These are phyloP conservation scores for Xylaria sp. DNA, from an alignment of 2,329 filamentous ascomycete species.

Conservation along the genomic window DNA sequence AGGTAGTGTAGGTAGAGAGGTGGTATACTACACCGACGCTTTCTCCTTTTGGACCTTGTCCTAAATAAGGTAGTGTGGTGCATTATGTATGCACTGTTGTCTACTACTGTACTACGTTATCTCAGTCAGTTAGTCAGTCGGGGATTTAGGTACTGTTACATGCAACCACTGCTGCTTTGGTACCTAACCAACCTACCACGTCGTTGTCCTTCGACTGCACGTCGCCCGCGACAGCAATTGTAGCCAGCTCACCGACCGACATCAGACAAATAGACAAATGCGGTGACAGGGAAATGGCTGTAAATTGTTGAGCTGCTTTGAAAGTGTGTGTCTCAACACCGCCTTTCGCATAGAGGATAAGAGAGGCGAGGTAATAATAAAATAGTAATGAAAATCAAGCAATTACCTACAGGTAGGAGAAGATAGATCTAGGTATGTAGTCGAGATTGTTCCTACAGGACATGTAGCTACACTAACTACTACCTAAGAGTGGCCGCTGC, in stretches of 20 bases:
- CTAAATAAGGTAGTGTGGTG: slow-evolving; percentile 24
- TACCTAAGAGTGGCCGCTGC: neutral
- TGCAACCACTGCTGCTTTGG: slow-evolving; percentile 36
- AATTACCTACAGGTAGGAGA: neutral
- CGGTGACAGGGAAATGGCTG: slow-evolving; percentile 21
- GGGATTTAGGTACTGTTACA: slow-evolving; percentile 34
- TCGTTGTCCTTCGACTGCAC: slow-evolving; percentile 35
- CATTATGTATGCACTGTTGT: slow-evolving; percentile 24
- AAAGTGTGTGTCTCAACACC: neutral
- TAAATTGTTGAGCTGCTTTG: neutral
- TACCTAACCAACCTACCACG: slow-evolving; percentile 39
- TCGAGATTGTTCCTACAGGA: slow-evolving; percentile 9
- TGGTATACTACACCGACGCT: slow-evolving; percentile 24
- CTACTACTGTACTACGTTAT: slow-evolving; percentile 20
- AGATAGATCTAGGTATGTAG: neutral
- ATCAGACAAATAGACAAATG: slow-evolving; percentile 20
- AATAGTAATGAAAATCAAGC: too few species aligned
- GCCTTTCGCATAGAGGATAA: neutral
- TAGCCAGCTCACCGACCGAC: slow-evolving; percentile 38
- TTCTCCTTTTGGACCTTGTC: slow-evolving; percentile 33
- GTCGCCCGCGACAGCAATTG: slow-evolving; percentile 29
- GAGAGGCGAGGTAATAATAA: too few species aligned
- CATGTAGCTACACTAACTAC: neutral
- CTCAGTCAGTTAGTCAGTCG: slow-evolving; percentile 20
- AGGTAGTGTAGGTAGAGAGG: neutral